These are phyloP conservation scores for Fusarium pseudonygamai DNA, from an alignment of 2,329 filamentous ascomycete genomes.

Conservation along the genomic window DNA sequence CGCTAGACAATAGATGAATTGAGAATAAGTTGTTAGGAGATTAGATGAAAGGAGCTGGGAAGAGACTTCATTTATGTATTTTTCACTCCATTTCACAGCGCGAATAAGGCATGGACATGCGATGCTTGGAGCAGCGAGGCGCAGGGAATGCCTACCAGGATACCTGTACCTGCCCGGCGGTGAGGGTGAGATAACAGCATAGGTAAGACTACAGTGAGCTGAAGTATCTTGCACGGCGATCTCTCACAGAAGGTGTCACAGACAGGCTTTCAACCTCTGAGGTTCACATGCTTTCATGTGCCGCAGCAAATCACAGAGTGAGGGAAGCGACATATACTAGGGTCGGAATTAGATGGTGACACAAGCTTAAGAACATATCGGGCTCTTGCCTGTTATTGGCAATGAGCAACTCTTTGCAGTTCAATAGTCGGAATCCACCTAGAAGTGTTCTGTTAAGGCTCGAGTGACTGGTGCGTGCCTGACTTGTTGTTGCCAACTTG, in stretches of 20 bases:
- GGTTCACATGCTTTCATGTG: fast-evolving
- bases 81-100: fast-evolving
- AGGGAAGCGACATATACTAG: background rate
- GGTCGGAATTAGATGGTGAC: background rate
- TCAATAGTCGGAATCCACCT: background rate
- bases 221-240: background rate
- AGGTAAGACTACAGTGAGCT: fast-evolving
- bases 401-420: background rate
- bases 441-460: fast-evolving
- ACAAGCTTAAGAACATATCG: background rate
- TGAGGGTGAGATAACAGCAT: background rate
- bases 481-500: background rate
- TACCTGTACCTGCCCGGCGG: background rate
- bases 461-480: background rate
- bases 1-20: background rate
- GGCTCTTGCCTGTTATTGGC: background rate
- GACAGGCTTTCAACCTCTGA: background rate
- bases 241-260: fast-evolving
- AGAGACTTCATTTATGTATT: background rate
- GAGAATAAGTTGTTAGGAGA: fast-evolving
- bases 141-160: background rate
- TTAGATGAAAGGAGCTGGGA: fast-evolving
- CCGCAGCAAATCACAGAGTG: background rate
- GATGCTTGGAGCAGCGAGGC: background rate
- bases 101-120: fast-evolving